Base-by-base conservation (phyloP, 768 basidiomycete species). In the Tulasnella sp. region DNA sequence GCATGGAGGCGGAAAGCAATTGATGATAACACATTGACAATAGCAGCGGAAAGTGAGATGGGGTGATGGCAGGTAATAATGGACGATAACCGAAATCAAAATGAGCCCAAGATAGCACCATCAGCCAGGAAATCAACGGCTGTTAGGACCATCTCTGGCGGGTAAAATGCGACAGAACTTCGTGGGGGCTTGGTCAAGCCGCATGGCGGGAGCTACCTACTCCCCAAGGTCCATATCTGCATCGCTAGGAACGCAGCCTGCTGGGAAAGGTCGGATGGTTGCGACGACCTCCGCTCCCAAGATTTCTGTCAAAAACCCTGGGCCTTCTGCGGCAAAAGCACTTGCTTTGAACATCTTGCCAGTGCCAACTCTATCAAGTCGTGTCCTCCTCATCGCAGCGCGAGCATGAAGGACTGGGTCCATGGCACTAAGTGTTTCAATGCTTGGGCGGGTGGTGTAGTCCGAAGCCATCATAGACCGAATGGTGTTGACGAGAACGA, bases 381-480 rank as follows among this genome's bases (percentile, higher is more conserved):
- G 87, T 82, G 87, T 85, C 71, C 83, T 85, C 71, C 90, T 91
- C 94, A 96, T 94, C 82, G 85, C 86, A 78, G 83, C 85, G 74
- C 93, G 88, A 48, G 92, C 90, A 77, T 93, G 89, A 76, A 85
- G 82, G 31, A 97, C 90, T 38, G 94, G 88, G 12, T 88, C 88
- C 83, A 96, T 91, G 18, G 84, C 85, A 81, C 88, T 89, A 58
- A 96, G 88, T 62, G 86, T 88, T 71, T 87, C 86, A 42, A 92
- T 88, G 24, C 86, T 87, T 76, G 92, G 84, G 27, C 96, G 92
- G 76, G 85, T 82, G 12, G 84, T 85, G 2, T 95, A 91, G 75
- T 93, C 90, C 0, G 90, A 90, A 71, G 90, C 90, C 91, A 97
- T 93, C 91, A 96, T 93, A 80, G 88, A 87, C 83, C 86, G 88